Evolutionary conservation across 805 yeast species (phyloP), one percentile per base, ranked within the genome.

Genomic region (Saturnispora sekii): DNA sequence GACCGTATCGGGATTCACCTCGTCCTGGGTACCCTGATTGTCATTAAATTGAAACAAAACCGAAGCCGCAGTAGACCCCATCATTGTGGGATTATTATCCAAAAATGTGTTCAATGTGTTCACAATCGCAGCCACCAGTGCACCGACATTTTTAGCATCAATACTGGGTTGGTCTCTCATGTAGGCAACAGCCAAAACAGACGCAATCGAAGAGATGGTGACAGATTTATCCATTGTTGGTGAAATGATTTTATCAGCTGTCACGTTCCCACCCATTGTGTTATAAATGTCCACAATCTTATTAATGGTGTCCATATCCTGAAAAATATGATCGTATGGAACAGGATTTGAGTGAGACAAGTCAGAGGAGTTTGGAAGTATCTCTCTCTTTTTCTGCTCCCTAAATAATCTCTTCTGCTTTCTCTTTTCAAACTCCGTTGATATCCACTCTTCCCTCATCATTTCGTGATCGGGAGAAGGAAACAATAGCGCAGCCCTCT

Each of bases 391-490:
- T 32, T 60, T 61, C 50, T 63, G 63, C 46, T 65, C 70, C 56
- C 74, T 71, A 42, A 69, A 66, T 34, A 78, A 51, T 44, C 95
- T 65, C 55, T 76, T 78, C 46, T 72, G 73, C 52, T 77, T 76
- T 26, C 95, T 69, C 50, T 70, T 74, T 40, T 69, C 74, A 57
- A 84, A 86, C 59, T 87, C 95, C 3, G 68, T 67, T 32, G 79
- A 81, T 32, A 85, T 72, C 97, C 97, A 90, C 35, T 71, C 66
- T 35, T 62, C 59, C 44, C 68, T 70, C 50, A 76, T 74, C 38
- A 72, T 77, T 9, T 65, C 69, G 10, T 81, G 63, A 6, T 76
- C 78, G 0, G 63, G 68, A 9, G 68, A 73, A 1, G 95, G 93
- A 64, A 77, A 88, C 52, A 81, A 63, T 15, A 63, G 64, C 33